Conservation (phyloP, 2,329 filamentous ascomycete genomes). For the Chaetothyriales sp. region DNA sequence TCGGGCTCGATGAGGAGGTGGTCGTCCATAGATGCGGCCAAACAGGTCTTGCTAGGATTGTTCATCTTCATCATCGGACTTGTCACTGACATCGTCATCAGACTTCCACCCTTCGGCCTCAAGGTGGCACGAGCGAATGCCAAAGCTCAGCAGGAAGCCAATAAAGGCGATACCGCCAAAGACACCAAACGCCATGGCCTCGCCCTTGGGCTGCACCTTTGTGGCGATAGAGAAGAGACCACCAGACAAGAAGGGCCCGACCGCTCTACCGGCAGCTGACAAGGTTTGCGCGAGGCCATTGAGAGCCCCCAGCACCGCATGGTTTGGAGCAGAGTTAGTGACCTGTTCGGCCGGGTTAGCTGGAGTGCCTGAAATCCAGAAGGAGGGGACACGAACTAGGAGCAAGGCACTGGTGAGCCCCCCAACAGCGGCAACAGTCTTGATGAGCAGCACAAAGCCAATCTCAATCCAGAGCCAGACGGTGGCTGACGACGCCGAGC, state of each 20-base stretch:
- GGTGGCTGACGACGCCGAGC: constrained; percentile 40
- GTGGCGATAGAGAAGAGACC: constrained; percentile 69
- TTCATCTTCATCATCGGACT: constrained; percentile 32
- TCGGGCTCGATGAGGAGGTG: neutral
- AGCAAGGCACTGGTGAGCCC: constrained; percentile 80
- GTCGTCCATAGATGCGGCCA: neutral
- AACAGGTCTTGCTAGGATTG: neutral
- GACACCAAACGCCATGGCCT: constrained; percentile 69
- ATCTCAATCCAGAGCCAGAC: constrained; percentile 64
- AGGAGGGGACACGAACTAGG: constrained; percentile 42
- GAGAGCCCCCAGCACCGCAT: constrained; percentile 71
- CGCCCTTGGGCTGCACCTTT: constrained; percentile 60
- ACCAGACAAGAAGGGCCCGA: constrained; percentile 78
- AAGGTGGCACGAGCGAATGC: constrained; percentile 50
- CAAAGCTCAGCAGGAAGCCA: constrained; percentile 65
- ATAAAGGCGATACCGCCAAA: constrained; percentile 71
- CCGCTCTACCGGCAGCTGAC: constrained; percentile 73
- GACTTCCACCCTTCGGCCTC: constrained; percentile 43
- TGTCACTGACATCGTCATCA: constrained; percentile 27
- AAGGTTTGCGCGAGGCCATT: constrained; percentile 91
- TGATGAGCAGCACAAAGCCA: constrained; percentile 65
- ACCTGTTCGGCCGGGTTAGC: constrained; percentile 45
- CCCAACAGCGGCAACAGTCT: constrained; percentile 79
- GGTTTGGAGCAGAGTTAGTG: constrained; percentile 79
- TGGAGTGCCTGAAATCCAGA: neutral